Evolutionary conservation across 768 basidiomycete genomes (phyloP).

Genomic region (Austroboletus festivus): DNA sequence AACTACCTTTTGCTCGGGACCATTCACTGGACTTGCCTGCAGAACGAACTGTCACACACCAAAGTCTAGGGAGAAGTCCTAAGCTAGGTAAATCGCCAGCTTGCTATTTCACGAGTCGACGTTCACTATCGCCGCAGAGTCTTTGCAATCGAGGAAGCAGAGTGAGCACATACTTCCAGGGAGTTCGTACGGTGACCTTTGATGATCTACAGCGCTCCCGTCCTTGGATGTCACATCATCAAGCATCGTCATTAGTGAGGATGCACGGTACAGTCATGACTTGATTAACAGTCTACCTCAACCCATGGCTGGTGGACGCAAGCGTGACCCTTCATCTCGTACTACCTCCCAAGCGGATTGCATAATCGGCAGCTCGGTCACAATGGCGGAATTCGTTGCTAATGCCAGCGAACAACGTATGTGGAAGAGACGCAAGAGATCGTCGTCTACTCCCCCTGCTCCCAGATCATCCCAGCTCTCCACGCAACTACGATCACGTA

Average conservation of each 20-base stretch:
- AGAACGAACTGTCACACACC: conserved; percentile 21
- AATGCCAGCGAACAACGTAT: conserved; percentile 7
- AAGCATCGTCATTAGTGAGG: conserved; percentile 14
- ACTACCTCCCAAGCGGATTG: neutral
- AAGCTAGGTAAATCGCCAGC: conserved; percentile 10
- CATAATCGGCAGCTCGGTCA: neutral
- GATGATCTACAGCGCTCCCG: conserved; percentile 9
- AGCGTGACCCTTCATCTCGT: conserved; percentile 9
- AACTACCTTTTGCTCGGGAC: conserved; percentile 1
- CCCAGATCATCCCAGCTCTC: conserved; percentile 9
- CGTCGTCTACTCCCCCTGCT: conserved; percentile 18
- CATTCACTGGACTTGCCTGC: neutral
- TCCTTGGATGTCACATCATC: conserved; percentile 5
- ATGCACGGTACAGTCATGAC: neutral
- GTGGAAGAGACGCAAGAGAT: conserved; percentile 21
- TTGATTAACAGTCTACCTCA: neutral
- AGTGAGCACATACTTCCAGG: conserved; percentile 9
- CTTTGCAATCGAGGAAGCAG: conserved; percentile 11
- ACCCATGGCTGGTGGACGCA: conserved; percentile 18
- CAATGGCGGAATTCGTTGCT: neutral
- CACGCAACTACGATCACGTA: conserved; percentile 6
- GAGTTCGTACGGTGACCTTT: neutral
- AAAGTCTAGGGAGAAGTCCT: conserved; percentile 8
- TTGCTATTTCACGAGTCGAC: no score
- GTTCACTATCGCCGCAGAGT: conserved; percentile 8